Conservation (phyloP, 2,329 filamentous ascomycete species). For the Diaporthe sp. region DNA sequence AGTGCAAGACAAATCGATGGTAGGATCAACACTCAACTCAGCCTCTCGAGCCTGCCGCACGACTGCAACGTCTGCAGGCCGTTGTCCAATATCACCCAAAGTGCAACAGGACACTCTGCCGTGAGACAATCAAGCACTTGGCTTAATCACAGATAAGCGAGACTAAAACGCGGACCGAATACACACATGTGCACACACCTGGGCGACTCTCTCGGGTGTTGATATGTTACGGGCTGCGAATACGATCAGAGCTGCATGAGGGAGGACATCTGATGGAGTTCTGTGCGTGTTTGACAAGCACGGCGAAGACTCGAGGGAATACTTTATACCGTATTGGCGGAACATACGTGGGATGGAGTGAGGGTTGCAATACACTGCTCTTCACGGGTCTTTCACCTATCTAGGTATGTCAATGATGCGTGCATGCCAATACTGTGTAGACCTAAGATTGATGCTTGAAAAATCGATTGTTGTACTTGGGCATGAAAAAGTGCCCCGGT, state of each 20-base stretch:
- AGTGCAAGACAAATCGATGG: not conserved
- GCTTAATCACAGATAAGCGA: not conserved
- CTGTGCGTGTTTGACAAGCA: conserved; percentile 11
- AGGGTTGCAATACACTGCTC: not conserved
- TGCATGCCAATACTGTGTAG: not conserved
- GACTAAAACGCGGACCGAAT: not conserved
- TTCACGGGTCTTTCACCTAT: not conserved
- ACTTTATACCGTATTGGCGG: not conserved
- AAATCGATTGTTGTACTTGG: not conserved
- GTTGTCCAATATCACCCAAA: not conserved
- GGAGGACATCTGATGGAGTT: not conserved
- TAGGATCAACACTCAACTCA: not conserved
- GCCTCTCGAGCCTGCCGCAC: not conserved
- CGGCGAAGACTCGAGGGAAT: not conserved
- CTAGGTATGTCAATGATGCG: not conserved
- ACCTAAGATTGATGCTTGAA: not conserved
- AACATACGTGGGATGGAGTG: not conserved
- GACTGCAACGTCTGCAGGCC: not conserved
- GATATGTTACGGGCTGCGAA: too few relatives aligned
- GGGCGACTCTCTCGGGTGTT: too few relatives aligned
- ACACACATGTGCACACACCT: not conserved
- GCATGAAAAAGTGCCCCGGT: not conserved
- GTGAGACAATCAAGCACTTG: not conserved
- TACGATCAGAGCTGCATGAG: not conserved
- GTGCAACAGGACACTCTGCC: not conserved